Percentiles rank a stretch among this genome's conserved stretches.
Conservation (phyloP, 2,329 filamentous ascomycete species). For the Talaromyces verruculosus region DNA sequence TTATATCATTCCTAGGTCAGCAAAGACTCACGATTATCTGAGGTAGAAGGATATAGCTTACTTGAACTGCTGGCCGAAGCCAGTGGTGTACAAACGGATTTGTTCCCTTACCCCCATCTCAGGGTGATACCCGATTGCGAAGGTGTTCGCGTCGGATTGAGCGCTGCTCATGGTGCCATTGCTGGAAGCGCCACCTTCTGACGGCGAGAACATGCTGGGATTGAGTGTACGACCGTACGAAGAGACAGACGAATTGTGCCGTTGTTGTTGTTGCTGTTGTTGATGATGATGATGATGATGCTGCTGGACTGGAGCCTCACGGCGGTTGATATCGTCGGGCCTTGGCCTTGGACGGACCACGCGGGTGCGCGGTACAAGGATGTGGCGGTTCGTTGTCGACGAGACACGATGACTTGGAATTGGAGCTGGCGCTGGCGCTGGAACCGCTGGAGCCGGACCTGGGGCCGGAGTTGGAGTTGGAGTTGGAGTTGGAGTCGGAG, state of each 20-base stretch:
- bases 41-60: not conserved
- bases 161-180: not conserved
- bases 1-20: not conserved
- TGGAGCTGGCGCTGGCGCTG: not conserved
- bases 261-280: not conserved
- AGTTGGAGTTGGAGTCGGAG: not conserved
- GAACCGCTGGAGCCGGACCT: not conserved
- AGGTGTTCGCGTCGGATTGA: not conserved
- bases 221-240: not conserved
- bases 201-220: not conserved
- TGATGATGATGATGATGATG: not conserved
- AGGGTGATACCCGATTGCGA: not conserved
- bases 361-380: not conserved
- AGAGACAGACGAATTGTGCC: not conserved
- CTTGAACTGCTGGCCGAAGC: constrained; percentile 9
- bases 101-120: not conserved
- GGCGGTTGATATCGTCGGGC: not conserved
- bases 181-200: not conserved
- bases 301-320: not conserved
- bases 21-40: not conserved
- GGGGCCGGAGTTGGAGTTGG: not conserved
- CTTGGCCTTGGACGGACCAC: not conserved
- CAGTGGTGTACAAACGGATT: not conserved
- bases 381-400: not conserved
- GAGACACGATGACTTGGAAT: not conserved